phyloP scores from a whole-genome alignment of 2,329 filamentous ascomycete species.

The Botrytis deweyae region DNA sequence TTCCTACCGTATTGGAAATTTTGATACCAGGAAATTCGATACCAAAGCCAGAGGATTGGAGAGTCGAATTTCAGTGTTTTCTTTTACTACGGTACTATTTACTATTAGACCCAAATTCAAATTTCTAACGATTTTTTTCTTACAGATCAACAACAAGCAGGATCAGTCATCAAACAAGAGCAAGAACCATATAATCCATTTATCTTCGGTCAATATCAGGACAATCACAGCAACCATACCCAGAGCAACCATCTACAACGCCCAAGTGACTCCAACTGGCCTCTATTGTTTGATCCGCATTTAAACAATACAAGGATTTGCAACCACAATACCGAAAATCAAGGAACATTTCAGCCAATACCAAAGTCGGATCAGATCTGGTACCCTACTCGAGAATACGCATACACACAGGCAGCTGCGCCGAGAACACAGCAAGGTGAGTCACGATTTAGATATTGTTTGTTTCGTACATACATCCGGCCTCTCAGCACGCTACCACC shows the following conservation, averaged over 20 bases:
- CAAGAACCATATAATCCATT: constrained; percentile 14
- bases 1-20: background rate
- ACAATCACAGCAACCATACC: background rate
- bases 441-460: constrained; percentile 16
- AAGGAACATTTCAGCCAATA: constrained; percentile 11
- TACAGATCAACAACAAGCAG: constrained; percentile 12
- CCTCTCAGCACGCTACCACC: background rate
- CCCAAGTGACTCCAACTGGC: constrained; percentile 9
- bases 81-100: background rate
- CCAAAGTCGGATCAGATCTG: background rate
- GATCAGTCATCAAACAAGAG: constrained; percentile 19
- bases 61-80: background rate
- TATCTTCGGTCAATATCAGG: constrained; percentile 13
- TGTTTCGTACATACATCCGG: background rate
- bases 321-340: background rate
- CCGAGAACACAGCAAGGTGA: constrained; percentile 19
- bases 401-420: constrained; percentile 11
- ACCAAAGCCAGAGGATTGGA: background rate
- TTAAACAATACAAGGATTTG: constrained; percentile 12
- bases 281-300: background rate
- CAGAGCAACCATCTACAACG: background rate
- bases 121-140: background rate
- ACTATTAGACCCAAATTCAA: background rate
- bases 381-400: background rate
- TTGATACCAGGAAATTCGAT: background rate